Evolutionary conservation across 192 early-diverging fungal species (phyloP), one percentile per base, ranked within the genome.

Genomic region (Linnemannia schmuckeri): DNA sequence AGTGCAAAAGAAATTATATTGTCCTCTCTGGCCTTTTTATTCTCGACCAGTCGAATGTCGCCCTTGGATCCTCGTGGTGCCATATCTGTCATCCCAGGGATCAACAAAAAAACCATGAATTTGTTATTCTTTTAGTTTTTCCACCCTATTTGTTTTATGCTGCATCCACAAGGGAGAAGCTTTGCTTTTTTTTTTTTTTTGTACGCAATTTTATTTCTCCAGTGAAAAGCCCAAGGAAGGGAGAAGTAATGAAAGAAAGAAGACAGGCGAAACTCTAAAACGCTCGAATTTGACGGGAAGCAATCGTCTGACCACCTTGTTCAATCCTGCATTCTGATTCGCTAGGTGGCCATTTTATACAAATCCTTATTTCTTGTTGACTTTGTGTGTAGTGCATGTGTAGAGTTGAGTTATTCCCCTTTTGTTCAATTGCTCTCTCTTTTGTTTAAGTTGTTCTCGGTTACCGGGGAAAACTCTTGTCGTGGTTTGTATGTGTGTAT

Each of bases 291-390:
- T 33, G 61, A 66, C 61, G 61, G 33, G 61, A 66, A 66, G 12
- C 13, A 66, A 66, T 66, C 61, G 61, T 66, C 61, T 66, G 61
- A 66, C 30, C 61, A 66, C 61, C 61, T 66, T 66, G 61, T 35
- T 2, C 30, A 15, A 66, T 66, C 61, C 61, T 66, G 61, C 27
- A 66, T 12, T 66, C 0, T 66, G 61, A 66, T 66, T 66, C 27
- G 61, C 61, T 33, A 0, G 0, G 0, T 2, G 20, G 49, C 5
- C 18, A 52, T 0, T 52, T 17, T 18, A 5, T 5, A 52, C 61
- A 4, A 66, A 66, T 66, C 61, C 61, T 66, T 66, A 66, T n/a
- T 66, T 30, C 61, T 63, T n/a, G 27, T 63, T 63, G 57, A 63
- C 57, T 66, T 66, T 66, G n/a, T 15, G 57, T 61, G n/a, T 61